Evolutionary conservation across 441 rosid species (phyloP).

Genomic region (Erysimum cheiri): DNA sequence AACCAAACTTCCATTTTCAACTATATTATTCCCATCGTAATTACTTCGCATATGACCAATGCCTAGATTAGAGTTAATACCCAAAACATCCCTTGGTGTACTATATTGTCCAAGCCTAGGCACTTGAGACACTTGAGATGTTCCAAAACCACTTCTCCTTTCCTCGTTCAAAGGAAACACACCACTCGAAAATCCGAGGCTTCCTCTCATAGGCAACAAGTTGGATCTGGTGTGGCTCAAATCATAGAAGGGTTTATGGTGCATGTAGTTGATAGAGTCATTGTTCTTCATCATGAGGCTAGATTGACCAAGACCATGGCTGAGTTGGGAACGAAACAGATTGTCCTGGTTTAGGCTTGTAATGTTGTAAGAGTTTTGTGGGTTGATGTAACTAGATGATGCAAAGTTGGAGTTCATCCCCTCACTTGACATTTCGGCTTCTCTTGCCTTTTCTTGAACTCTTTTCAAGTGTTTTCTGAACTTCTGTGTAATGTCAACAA

Average conservation of each 20-base stretch:
- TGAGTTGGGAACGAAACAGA: neutral
- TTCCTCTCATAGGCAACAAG: conserved; percentile 10
- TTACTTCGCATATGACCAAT: neutral
- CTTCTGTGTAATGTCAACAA: conserved; percentile 34
- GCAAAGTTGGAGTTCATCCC: neutral
- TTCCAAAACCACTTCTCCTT: neutral
- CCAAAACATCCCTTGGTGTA: conserved; percentile 13
- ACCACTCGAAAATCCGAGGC: neutral
- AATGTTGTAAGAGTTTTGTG: neutral
- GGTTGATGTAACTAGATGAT: neutral
- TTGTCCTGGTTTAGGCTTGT: neutral
- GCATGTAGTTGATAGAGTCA: neutral
- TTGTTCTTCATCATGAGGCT: conserved; percentile 12
- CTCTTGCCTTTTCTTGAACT: neutral
- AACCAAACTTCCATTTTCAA: no score
- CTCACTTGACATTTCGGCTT: neutral
- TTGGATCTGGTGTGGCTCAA: conserved; percentile 1
- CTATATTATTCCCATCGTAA: no score
- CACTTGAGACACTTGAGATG: conserved; percentile 10
- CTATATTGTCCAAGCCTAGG: neutral
- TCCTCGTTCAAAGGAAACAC: neutral
- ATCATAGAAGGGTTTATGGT: neutral
- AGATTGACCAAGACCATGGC: conserved; percentile 19
- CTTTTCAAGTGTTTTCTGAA: neutral
- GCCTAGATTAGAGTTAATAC: conserved; percentile 5